Evolutionary conservation across 2,329 filamentous ascomycete species (phyloP), one percentile per base, ranked within the genome.

Genomic region (Rugonectria rugulosa): DNA sequence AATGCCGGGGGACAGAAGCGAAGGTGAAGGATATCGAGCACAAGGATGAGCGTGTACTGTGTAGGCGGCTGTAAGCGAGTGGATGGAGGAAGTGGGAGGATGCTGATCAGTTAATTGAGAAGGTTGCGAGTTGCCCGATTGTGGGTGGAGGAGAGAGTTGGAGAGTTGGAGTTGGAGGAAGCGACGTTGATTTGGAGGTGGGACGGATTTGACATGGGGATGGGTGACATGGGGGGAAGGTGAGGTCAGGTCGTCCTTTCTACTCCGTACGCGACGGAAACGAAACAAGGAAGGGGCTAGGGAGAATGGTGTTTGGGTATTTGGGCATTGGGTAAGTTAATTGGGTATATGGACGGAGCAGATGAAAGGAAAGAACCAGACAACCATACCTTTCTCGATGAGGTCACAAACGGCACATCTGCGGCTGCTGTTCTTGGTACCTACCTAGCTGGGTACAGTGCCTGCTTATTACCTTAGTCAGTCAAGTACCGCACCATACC

Each of bases 211-310:
- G n/a, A n/a, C n/a, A n/a, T n/a, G n/a, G n/a, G n/a, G n/a, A n/a
- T n/a, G n/a, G n/a, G n/a, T 20, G 47, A 42, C 47, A 42, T 50
- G 47, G 48, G 32, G 44, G 32, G 29, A 31, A 51, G 29, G 48
- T 42, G 29, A 51, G 38, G n/a, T 26, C 19, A 46, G 26, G 48
- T 34, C 45, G 24, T 48, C 34, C 45, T 12, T 40, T 29, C 31
- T 15, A 24, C 45, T n/a, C 23, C 29, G 45, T 32, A 31, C 26
- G 23, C 11, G 9, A 40, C 19, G 11, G n/a, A 19, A 27, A 27
- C 27, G 37, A 9, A 32, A 23, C 19, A 37, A 37, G 12, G 26
- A 37, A 36, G 27, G 11, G 23, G 21, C 17, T 19, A 8, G 17
- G 11, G 32, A 24, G 23, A 11, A 17, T 14, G n/a, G 21, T 37